These are phyloP conservation scores for Xylaria sp. DNA, from an alignment of 495 filamentous ascomycete species.

Conservation along the genomic window DNA sequence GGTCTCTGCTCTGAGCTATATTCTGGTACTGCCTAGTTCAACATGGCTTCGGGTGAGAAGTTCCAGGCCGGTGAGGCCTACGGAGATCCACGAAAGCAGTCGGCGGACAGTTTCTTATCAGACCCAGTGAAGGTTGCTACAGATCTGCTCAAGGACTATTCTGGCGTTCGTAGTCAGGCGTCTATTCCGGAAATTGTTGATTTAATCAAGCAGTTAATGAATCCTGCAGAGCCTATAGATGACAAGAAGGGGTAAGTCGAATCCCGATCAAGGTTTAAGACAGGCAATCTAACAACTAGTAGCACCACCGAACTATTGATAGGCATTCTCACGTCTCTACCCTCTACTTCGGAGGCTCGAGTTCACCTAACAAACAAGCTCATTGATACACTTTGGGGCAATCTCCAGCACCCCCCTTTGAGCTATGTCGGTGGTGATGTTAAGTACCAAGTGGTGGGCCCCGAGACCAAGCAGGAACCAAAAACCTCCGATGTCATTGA, in stretches of 20 bases:
- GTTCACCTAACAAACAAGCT: slow-evolving; percentile 64
- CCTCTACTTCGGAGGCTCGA: slow-evolving; percentile 60
- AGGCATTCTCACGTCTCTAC: slow-evolving; percentile 50
- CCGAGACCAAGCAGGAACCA: slow-evolving; percentile 3
- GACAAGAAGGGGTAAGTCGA: slow-evolving; percentile 42
- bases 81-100: slow-evolving; percentile 26
- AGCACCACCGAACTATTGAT: slow-evolving; percentile 44
- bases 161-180: slow-evolving; percentile 33
- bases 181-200: slow-evolving; percentile 33
- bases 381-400: slow-evolving; percentile 70
- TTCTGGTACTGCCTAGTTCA: not conserved
- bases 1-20: not conserved
- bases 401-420: slow-evolving; percentile 71
- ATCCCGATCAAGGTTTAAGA: not conserved
- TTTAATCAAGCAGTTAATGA: slow-evolving; percentile 38
- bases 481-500: slow-evolving; percentile 35
- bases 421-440: slow-evolving; percentile 57
- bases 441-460: slow-evolving; percentile 40
- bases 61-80: slow-evolving; percentile 38
- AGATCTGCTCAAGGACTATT: slow-evolving; percentile 38
- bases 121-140: slow-evolving; percentile 39
- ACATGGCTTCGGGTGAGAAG: slow-evolving; percentile 28
- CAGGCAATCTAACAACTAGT: slow-evolving; percentile 24
- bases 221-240: slow-evolving; percentile 40
- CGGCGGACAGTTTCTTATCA: slow-evolving; percentile 37